Evolutionary conservation across 805 yeast species (phyloP), one percentile per base, ranked within the genome.

Genomic region (Cyberlindnera bimundalis): DNA sequence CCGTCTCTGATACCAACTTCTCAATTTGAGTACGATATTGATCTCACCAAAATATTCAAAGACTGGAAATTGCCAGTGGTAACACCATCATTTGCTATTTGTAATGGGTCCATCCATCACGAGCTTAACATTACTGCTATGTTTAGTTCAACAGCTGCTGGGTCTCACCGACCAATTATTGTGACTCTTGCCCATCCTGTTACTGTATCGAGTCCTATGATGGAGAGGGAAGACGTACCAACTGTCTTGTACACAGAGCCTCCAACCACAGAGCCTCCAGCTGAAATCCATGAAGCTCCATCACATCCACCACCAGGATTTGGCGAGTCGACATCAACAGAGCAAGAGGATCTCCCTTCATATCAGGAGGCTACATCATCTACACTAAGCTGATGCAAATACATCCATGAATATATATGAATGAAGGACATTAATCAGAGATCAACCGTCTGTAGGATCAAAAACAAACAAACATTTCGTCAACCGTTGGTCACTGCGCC

Each of bases 311-410:
- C 24, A 21, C 24, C 24, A 7, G 24, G 9, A 21, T 21, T 21
- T 21, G 10, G 24, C 24, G 24, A 21, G n/a, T n/a, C n/a, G n/a
- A 21, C 24, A 21, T 21, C n/a, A 32, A 12, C 26, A 19, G 26
- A 10, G 24, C 26, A 15, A n/a, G 46, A 38, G 11, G 39, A 30
- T 11, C 30, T 42, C n/a, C 46, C 46, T 8, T 18, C 42, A 9
- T 42, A 42, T 17, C 35, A 42, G 17, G 42, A 42, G 20, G 42
- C 46, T 16, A 14, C 18, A n/a, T n/a, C n/a, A n/a, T n/a, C n/a
- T n/a, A n/a, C n/a, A n/a, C n/a, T n/a, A n/a, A n/a, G n/a, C n/a
- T n/a, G n/a, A n/a, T n/a, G n/a, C n/a, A n/a, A n/a, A n/a, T n/a
- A n/a, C n/a, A n/a, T n/a, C n/a, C n/a, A n/a, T n/a, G n/a, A n/a